Evolutionary conservation across 2,329 filamentous ascomycete species (phyloP).

Genomic region (Talaromyces sp.): DNA sequence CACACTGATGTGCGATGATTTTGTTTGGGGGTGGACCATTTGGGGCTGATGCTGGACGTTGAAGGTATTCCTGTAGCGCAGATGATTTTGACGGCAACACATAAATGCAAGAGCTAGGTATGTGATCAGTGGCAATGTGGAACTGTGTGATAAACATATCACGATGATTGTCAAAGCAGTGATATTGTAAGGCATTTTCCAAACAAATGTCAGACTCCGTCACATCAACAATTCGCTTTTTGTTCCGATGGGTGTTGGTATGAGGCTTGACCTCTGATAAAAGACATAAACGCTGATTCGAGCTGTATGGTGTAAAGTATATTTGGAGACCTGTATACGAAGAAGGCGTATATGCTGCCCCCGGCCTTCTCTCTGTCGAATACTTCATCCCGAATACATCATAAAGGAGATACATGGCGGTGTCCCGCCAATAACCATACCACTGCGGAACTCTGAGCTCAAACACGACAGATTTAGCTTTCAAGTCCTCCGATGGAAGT

Average conservation of each 20-base stretch:
- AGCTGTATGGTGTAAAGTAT: neutral
- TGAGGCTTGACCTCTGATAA: neutral
- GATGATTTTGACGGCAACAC: neutral
- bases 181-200: neutral
- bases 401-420: neutral
- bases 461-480: neutral
- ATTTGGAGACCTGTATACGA: neutral
- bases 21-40: slow-evolving; percentile 39
- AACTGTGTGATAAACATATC: neutral
- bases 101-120: neutral
- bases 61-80: neutral
- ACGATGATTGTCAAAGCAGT: neutral
- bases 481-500: neutral
- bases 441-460: neutral
- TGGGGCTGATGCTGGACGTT: neutral
- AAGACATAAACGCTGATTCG: neutral
- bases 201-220: neutral
- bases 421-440: slow-evolving; percentile 1
- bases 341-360: neutral
- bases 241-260: neutral
- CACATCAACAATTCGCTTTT: neutral
- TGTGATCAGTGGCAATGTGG: neutral
- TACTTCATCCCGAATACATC: neutral
- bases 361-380: neutral
- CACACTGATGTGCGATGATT: slow-evolving; percentile 46